Evolutionary conservation across 2,329 filamentous ascomycete genomes (phyloP), one percentile per base, ranked within the genome.

Genomic region (Stachybotrys elegans): DNA sequence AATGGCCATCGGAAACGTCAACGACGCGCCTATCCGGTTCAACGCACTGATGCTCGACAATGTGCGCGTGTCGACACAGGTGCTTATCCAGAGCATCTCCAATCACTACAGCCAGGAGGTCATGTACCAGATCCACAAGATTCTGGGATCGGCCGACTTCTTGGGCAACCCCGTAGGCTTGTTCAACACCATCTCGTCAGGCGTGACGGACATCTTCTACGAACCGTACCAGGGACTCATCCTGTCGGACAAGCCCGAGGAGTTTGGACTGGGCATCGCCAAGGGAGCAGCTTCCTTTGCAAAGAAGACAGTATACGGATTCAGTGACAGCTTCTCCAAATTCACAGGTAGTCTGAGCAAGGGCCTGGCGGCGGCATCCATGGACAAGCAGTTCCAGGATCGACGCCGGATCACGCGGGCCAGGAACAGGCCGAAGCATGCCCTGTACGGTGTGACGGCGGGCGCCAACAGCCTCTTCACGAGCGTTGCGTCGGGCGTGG

Each of bases 351-450:
- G 89, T 64, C 86, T 98, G 66, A 94, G 91, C 54, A 98, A 98
- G 69, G 93, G 93, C 47, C 80, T 98, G 39, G 90, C 93, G 3
- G 93, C 91, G 25, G 93, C 93, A 16, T 96, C 92, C 5, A 79
- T 98, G 52, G 93, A 98, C 71, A 97, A 98, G 66, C 92, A 98
- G 61, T 98, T 97, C 71, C 94, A 98, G 64, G 91, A 97, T 64
- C 84, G 92, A 48, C 84, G 93, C 43, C 87, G 94, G 46, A 98
- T 97, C 75, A 91, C 91, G 4, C 83, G 89, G 48, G 88, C 90
- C 22, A 82, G 94, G 38, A 98, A 98, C 66, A 78, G 92, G 48
- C 94, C 93, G 4, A 98, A 98, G 72, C 93, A 98, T 62, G 94
- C 93, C 5, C 75, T 98, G 3, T 98, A 96, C 58, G 93, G 94